A percentile compares a stretch with the other conserved stretches of the same genome.
Conservation (phyloP, 805 yeast genomes). For the Candida schatavii region DNA sequence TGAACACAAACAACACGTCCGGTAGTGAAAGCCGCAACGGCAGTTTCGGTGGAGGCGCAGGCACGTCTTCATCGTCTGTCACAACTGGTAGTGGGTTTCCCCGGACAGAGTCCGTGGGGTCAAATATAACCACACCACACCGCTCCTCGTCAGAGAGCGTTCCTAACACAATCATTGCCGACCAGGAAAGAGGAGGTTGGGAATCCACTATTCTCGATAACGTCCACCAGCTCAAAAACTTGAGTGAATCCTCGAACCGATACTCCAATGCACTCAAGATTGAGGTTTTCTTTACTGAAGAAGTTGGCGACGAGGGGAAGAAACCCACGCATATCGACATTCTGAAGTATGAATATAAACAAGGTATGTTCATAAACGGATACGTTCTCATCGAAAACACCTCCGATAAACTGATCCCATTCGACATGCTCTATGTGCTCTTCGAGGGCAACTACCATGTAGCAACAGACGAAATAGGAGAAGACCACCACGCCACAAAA, state of each 20-base stretch:
- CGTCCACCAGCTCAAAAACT: slow-evolving; percentile 29
- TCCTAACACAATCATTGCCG: slow-evolving; percentile 26
- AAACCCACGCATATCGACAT: slow-evolving; percentile 28
- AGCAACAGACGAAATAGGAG: background rate
- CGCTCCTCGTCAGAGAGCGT: background rate
- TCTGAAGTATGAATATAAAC: slow-evolving; percentile 49
- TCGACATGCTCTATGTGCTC: slow-evolving; percentile 60
- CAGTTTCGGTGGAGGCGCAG: background rate
- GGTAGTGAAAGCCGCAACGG: too few species aligned
- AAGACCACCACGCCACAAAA: slow-evolving; percentile 14
- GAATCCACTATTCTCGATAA: slow-evolving; percentile 38
- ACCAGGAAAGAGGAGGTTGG: slow-evolving; percentile 32
- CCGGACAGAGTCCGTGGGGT: too few species aligned
- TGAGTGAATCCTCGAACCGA: slow-evolving; percentile 24
- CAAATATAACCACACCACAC: background rate
- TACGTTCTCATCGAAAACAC: slow-evolving; percentile 44
- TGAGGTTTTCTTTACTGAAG: slow-evolving; percentile 30
- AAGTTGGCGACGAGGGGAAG: slow-evolving; percentile 27
- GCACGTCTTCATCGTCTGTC: background rate
- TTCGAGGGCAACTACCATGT: slow-evolving; percentile 49
- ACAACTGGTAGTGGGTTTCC: too few species aligned
- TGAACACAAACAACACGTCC: background rate
- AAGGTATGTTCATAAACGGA: slow-evolving; percentile 69
- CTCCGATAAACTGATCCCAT: slow-evolving; percentile 42
- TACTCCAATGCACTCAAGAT: slow-evolving; percentile 26